Conservation (phyloP, 257 asterid species). For the Forsythia suspensa region DNA sequence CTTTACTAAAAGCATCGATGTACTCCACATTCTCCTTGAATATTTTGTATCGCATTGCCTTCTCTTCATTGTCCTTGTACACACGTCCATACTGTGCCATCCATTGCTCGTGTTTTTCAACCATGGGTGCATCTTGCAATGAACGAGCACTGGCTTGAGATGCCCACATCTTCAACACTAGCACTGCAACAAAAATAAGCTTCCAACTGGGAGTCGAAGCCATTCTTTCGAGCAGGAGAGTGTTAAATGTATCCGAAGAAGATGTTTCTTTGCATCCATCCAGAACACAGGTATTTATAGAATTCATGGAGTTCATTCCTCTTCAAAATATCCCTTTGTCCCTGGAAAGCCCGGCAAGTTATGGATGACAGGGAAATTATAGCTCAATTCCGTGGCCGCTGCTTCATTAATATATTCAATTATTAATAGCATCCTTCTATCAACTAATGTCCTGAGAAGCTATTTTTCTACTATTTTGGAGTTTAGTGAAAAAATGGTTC, state of each 20-base stretch:
- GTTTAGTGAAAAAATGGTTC: neutral
- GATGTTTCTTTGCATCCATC: neutral
- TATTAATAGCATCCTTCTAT: neutral
- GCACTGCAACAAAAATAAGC: neutral
- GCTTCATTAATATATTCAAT: neutral
- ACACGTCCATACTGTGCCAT: neutral
- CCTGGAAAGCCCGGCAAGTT: constrained; percentile 24
- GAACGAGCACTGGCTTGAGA: neutral
- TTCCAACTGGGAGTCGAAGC: neutral
- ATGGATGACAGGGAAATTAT: neutral
- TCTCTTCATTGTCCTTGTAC: neutral
- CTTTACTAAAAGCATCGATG: neutral
- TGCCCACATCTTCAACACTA: neutral
- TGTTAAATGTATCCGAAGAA: neutral
- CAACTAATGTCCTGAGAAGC: neutral
- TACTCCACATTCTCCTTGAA: neutral
- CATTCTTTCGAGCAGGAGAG: neutral
- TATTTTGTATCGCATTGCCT: neutral
- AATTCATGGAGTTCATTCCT: neutral
- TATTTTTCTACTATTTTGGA: neutral
- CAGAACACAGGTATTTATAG: neutral
- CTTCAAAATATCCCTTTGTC: neutral
- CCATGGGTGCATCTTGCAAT: neutral
- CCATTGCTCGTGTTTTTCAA: neutral
- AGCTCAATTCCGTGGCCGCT: constrained; percentile 13